Conservation (phyloP, 495 filamentous ascomycete species). For the Rhypophila decipiens region DNA sequence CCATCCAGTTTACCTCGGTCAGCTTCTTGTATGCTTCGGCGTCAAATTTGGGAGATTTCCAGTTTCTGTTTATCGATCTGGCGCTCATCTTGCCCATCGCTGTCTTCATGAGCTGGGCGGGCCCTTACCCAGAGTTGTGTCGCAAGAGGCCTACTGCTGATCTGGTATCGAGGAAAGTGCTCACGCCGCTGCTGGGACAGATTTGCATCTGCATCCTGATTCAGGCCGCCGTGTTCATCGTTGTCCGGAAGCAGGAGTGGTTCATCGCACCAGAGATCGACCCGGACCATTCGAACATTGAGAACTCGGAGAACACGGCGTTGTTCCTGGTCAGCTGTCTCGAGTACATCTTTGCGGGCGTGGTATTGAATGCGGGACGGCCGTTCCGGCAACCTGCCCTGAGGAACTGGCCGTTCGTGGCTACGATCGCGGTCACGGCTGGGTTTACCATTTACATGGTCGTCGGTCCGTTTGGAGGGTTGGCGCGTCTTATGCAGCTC, state of each 20-base stretch:
- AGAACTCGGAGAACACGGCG: constrained; percentile 87
- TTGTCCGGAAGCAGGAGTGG: constrained; percentile 74
- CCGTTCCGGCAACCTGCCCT: constrained; percentile 81
- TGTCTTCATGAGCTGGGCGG: constrained; percentile 98
- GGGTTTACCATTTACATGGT: constrained; percentile 70
- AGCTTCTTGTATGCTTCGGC: constrained; percentile 94
- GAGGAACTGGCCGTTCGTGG: constrained; percentile 78
- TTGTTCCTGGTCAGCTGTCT: constrained; percentile 87
- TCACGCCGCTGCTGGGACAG: constrained; percentile 85
- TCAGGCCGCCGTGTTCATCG: constrained; percentile 65
- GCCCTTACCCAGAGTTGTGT: constrained; percentile 69
- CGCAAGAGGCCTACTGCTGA: constrained; percentile 86
- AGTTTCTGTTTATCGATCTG: constrained; percentile 96
- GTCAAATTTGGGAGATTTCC: constrained; percentile 95
- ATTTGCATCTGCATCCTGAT: constrained; percentile 74
- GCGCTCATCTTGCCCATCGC: constrained; percentile 90
- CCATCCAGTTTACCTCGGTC: constrained; percentile 98
- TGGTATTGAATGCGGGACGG: constrained; percentile 81
- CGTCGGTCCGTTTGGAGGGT: constrained; percentile 59
- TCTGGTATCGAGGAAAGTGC: constrained; percentile 87
- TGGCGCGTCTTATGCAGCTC: constrained; percentile 74
- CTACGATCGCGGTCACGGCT: constrained; percentile 63
- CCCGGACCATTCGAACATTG: constrained; percentile 68
- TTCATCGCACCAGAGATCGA: constrained; percentile 73
- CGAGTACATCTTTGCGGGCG: constrained; percentile 84